phyloP scores from a whole-genome alignment of 1,284 basidiomycete species.

The Xerocomus amazonicus region DNA sequence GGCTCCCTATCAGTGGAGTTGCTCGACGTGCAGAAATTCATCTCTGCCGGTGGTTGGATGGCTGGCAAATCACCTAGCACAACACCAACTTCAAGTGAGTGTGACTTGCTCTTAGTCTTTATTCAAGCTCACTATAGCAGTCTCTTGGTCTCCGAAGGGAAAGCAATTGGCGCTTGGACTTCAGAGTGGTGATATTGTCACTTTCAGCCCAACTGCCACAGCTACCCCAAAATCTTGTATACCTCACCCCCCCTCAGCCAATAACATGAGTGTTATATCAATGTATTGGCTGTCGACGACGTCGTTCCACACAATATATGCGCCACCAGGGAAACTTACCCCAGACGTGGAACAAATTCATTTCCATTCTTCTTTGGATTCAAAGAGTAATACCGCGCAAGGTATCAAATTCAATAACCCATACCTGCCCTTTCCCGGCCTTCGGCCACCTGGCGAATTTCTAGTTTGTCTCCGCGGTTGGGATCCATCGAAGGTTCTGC shows the following conservation, averaged over 20 bases:
- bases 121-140: slow-evolving; percentile 35
- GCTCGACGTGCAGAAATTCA: slow-evolving; percentile 49
- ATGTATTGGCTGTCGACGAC: slow-evolving; percentile 72
- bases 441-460: slow-evolving; percentile 54
- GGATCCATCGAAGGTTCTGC: slow-evolving; percentile 57
- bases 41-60: slow-evolving; percentile 62
- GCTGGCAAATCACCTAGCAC: slow-evolving; percentile 45
- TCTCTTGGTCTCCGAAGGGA: slow-evolving; percentile 84
- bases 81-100: slow-evolving; percentile 56
- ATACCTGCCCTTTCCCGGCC: slow-evolving; percentile 51
- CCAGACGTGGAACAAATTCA: slow-evolving; percentile 54
- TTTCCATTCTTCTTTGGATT: slow-evolving; percentile 58
- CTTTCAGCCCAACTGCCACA: slow-evolving; percentile 61
- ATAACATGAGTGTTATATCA: slow-evolving; percentile 50
- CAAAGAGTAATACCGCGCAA: slow-evolving; percentile 49
- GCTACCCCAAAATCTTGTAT: slow-evolving; percentile 56
- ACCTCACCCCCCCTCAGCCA: slow-evolving; percentile 48
- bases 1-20: slow-evolving; percentile 48
- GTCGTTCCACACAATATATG: slow-evolving; percentile 68
- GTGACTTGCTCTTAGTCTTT: slow-evolving; percentile 2
- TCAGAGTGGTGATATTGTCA: slow-evolving; percentile 66
- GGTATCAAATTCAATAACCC: slow-evolving; percentile 50
- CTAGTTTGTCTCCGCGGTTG: slow-evolving; percentile 58
- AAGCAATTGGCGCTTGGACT: slow-evolving; percentile 81
- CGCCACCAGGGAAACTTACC: slow-evolving; percentile 39